A percentile compares a stretch with the other conserved stretches of the same genome.
These are phyloP conservation scores for Pseudogymnoascus sp. DNA, from an alignment of 2,329 filamentous ascomycete species.

Conservation along the genomic window DNA sequence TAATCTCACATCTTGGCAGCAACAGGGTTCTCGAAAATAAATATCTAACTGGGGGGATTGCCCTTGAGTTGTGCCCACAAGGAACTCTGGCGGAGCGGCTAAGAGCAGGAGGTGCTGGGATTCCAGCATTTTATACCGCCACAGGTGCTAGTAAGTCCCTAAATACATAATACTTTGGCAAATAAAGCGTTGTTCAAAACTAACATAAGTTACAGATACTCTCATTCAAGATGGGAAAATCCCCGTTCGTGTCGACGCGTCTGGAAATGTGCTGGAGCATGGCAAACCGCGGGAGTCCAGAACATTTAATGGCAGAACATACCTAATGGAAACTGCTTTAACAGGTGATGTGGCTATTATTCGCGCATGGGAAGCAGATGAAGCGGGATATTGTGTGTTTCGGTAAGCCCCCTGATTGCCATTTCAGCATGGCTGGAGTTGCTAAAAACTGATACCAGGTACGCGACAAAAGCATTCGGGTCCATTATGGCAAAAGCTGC, in stretches of 20 bases:
- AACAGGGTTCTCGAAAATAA: constrained; percentile 70
- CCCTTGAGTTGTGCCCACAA: constrained; percentile 68
- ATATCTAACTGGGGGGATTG: constrained; percentile 66
- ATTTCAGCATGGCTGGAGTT: no score
- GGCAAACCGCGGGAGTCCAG: constrained; percentile 61
- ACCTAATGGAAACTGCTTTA: constrained; percentile 70
- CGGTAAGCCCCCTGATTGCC: no score
- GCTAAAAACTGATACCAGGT: no score
- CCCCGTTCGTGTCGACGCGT: constrained; percentile 49
- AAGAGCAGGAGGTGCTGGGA: constrained; percentile 64
- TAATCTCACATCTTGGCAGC: constrained; percentile 67
- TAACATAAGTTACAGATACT: no score
- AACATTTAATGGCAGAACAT: constrained; percentile 63
- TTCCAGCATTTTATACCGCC: constrained; percentile 74
- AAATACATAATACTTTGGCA: no score
- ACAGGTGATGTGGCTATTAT: constrained; percentile 70
- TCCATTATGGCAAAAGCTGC: constrained; percentile 77
- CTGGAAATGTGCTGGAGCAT: constrained; percentile 45
- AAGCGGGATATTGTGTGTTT: constrained; percentile 73
- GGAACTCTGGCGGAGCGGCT: constrained; percentile 67
- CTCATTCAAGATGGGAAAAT: constrained; percentile 62
- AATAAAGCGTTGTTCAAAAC: no score
- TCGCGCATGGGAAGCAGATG: constrained; percentile 67
- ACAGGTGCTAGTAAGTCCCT: no score
- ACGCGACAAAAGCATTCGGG: constrained; percentile 68